A percentile compares a stretch with the other conserved stretches of the same genome.
These are phyloP conservation scores for Talaromyces funiculosus DNA, from an alignment of 2,329 filamentous ascomycete genomes.

Conservation along the genomic window DNA sequence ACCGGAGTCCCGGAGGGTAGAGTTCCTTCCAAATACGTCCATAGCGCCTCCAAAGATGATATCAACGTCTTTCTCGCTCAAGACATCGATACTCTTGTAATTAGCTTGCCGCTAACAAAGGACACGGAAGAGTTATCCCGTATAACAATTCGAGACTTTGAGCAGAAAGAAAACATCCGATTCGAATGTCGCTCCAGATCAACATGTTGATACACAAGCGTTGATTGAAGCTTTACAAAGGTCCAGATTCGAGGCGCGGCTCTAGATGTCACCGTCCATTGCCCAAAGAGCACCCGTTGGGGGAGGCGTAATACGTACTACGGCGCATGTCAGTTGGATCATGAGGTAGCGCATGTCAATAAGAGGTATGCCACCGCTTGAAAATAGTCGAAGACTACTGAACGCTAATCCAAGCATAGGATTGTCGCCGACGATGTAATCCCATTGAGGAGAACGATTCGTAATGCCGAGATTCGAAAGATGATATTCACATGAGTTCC, in stretches of 20 bases:
- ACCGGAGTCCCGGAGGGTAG: neutral
- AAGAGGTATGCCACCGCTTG: neutral
- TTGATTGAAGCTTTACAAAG: constrained; percentile 56
- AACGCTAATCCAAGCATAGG: neutral
- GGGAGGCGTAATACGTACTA: constrained; percentile 60
- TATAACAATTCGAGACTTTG: constrained; percentile 52
- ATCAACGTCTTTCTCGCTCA: constrained; percentile 51
- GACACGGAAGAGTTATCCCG: constrained; percentile 50
- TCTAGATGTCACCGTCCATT: constrained; percentile 74
- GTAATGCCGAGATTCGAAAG: neutral
- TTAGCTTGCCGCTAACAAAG: constrained; percentile 54
- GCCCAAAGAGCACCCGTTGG: constrained; percentile 61
- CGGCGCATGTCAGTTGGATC: constrained; percentile 21
- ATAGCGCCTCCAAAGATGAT: constrained; percentile 46
- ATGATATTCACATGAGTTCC: neutral
- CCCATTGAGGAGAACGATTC: neutral
- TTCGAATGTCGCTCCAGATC: constrained; percentile 62
- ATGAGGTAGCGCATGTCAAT: neutral
- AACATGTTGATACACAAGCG: constrained; percentile 56
- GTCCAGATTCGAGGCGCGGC: constrained; percentile 60
- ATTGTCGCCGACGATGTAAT: neutral
- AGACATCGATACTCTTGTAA: constrained; percentile 52
- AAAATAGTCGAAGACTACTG: neutral
- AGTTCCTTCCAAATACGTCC: constrained; percentile 44
- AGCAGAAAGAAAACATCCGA: constrained; percentile 56